A percentile compares a stretch with the other conserved stretches of the same genome.
phyloP scores from a whole-genome alignment of 2,329 filamentous ascomycete species.

The Dactylellina drechsleri region DNA sequence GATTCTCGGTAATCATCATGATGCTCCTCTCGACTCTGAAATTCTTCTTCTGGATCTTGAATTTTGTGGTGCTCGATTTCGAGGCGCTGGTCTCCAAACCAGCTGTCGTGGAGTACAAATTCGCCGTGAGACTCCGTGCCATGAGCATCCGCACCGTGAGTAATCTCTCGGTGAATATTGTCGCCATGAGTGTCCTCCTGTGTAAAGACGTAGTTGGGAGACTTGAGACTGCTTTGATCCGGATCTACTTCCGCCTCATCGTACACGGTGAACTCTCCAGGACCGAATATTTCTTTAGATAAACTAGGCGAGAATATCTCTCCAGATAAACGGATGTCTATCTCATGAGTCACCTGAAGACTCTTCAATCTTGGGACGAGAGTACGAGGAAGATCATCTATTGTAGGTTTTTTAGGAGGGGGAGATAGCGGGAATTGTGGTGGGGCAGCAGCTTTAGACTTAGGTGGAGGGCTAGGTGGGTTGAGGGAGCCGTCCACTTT shows the following conservation, averaged over 20 bases:
- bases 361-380: background rate
- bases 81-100: background rate
- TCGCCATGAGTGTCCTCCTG: background rate
- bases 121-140: background rate
- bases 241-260: background rate
- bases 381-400: background rate
- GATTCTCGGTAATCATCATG: too few relatives aligned
- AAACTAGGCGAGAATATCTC: background rate
- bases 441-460: too few relatives aligned
- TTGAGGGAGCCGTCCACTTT: background rate
- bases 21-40: background rate
- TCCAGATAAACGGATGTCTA: background rate
- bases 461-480: too few relatives aligned
- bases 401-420: background rate
- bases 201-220: background rate
- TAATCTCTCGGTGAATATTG: background rate
- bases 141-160: background rate
- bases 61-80: background rate
- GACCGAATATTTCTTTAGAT: background rate
- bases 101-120: constrained; percentile 1
- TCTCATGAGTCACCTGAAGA: background rate
- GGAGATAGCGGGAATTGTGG: too few relatives aligned
- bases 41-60: background rate
- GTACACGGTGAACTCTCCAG: background rate
- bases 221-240: background rate